These are phyloP conservation scores for Akanthomyces muscarius DNA, from an alignment of 2,329 filamentous ascomycete genomes.

Conservation along the genomic window DNA sequence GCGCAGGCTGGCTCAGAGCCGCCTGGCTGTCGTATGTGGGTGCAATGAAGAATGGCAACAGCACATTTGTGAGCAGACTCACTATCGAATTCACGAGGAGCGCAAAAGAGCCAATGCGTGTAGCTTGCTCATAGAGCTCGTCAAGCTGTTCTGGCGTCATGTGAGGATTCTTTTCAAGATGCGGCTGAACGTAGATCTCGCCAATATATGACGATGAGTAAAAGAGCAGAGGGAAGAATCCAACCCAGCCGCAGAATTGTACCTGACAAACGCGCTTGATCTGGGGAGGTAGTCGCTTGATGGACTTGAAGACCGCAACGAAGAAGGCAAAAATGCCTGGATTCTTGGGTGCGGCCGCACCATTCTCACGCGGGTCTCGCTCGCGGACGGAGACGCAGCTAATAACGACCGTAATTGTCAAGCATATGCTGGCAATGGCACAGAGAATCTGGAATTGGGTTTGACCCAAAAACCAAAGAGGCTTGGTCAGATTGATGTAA, in stretches of 20 bases:
- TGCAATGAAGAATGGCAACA: conserved; percentile 80
- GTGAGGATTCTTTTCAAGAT: conserved; percentile 70
- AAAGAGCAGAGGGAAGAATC: conserved; percentile 93
- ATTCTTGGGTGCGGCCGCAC: conserved; percentile 54
- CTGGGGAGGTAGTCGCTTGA: conserved; percentile 74
- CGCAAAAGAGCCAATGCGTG: conserved; percentile 82
- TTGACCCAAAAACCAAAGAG: conserved; percentile 75
- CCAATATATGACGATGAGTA: conserved; percentile 94
- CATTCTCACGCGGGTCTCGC: conserved; percentile 72
- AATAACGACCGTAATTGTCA: conserved; percentile 65
- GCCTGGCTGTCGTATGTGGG: conserved; percentile 64
- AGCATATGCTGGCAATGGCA: conserved; percentile 72
- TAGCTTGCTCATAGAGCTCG: conserved; percentile 75
- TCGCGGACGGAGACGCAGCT: conserved; percentile 70
- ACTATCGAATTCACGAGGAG: conserved; percentile 84
- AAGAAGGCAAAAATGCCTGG: conserved; percentile 76
- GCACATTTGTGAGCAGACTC: conserved; percentile 74
- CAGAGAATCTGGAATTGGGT: conserved; percentile 93
- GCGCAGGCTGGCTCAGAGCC: conserved; percentile 23
- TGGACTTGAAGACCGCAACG: conserved; percentile 68
- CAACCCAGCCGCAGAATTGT: conserved; percentile 86
- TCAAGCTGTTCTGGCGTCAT: conserved; percentile 75
- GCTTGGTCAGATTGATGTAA: conserved; percentile 71
- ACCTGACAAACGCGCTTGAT: conserved; percentile 77
- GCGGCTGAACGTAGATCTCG: conserved; percentile 86